Percentiles rank a stretch among this genome's conserved stretches.
These are phyloP conservation scores for Chenopodium formosanum DNA, from an alignment of 148 eudicot genomes.

Conservation along the genomic window DNA sequence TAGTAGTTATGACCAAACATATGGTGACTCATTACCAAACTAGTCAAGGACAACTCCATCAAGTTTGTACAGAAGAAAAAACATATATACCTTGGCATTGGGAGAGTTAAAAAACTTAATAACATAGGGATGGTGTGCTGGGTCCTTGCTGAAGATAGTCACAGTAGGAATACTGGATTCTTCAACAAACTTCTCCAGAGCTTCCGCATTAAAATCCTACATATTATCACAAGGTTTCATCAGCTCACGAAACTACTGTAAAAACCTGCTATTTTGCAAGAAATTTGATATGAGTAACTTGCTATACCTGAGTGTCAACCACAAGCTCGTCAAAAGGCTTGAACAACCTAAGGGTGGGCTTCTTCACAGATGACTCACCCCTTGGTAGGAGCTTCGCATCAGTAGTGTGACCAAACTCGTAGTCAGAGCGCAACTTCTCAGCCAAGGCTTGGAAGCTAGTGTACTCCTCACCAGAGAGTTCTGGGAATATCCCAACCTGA, in stretches of 20 bases:
- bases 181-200: constrained; percentile 64
- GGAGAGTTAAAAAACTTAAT: constrained; percentile 65
- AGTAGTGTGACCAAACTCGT: constrained; percentile 77
- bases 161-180: constrained; percentile 68
- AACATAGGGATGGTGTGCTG: constrained; percentile 63
- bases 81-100: constrained; percentile 55
- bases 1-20: neutral
- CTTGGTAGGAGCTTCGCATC: constrained; percentile 77
- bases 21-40: neutral
- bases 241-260: neutral
- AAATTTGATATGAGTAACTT: neutral
- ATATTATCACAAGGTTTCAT: neutral
- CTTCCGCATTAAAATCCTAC: constrained; percentile 69
- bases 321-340: constrained; percentile 93
- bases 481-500: constrained; percentile 84
- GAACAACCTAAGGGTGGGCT: constrained; percentile 65
- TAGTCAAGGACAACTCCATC: neutral
- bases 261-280: neutral
- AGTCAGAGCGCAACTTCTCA: constrained; percentile 77
- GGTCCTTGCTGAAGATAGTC: constrained; percentile 74
- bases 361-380: constrained; percentile 64
- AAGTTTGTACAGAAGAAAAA: too few species aligned
- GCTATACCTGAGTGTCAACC: constrained; percentile 65
- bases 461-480: constrained; percentile 80
- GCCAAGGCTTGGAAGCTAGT: constrained; percentile 60